phyloP scores from a whole-genome alignment of 176 grass and related monocot genomes.

The Olyra latifolia region DNA sequence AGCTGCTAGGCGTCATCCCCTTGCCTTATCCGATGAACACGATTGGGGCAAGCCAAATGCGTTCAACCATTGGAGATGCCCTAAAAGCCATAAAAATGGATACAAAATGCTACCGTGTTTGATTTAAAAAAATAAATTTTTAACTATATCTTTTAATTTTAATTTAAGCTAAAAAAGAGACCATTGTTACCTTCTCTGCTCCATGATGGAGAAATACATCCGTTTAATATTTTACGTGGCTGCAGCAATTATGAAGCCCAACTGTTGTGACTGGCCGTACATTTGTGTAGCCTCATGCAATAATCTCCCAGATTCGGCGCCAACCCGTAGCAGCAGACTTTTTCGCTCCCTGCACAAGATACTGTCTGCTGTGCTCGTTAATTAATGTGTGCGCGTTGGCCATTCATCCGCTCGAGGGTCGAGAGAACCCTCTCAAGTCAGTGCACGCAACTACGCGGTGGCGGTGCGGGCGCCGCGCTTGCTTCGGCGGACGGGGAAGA shows the following conservation, averaged over 20 bases:
- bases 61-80: no score
- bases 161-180: no score
- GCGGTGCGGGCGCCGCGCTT: background rate
- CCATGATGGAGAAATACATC: no score
- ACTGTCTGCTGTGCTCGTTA: constrained; percentile 23
- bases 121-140: no score
- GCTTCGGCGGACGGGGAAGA: constrained; percentile 14
- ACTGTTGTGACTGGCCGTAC: constrained; percentile 25
- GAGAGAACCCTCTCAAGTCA: background rate
- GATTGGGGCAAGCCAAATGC: no score
- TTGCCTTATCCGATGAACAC: no score
- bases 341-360: constrained; percentile 32
- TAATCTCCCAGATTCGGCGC: constrained; percentile 42
- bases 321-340: constrained; percentile 38
- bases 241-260: constrained; percentile 4
- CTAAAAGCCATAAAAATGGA: no score
- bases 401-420: background rate
- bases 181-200: no score
- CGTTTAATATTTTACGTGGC: no score
- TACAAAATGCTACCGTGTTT: no score
- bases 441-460: background rate
- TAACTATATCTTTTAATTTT: no score
- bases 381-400: constrained; percentile 28
- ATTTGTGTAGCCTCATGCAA: constrained; percentile 30
- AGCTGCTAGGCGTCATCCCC: no score